Percentiles rank a stretch among this genome's conserved stretches.
Conservation (phyloP, 495 filamentous ascomycete species). For the Hypomontagnella submonticulosa region DNA sequence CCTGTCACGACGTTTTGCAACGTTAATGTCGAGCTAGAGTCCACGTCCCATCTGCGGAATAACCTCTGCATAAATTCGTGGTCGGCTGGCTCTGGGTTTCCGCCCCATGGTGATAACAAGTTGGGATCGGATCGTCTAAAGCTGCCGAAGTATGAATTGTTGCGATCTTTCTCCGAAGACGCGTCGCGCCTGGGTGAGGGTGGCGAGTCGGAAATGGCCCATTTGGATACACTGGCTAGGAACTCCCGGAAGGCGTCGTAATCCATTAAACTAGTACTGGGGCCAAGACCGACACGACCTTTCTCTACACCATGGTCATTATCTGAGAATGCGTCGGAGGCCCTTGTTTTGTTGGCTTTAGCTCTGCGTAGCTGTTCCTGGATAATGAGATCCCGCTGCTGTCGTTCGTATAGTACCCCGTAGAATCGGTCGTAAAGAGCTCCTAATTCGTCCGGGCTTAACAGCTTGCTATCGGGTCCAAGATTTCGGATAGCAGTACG, state of each 20-base stretch:
- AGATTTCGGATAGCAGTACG: slow-evolving; percentile 95
- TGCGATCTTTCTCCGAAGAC: slow-evolving; percentile 61
- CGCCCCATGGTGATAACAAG: slow-evolving; percentile 75
- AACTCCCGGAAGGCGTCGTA: slow-evolving; percentile 96
- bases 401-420: slow-evolving; percentile 85
- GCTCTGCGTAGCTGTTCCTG: slow-evolving; percentile 75
- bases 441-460: slow-evolving; percentile 85
- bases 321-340: slow-evolving; percentile 57
- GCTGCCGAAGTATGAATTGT: slow-evolving; percentile 64
- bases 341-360: slow-evolving; percentile 67
- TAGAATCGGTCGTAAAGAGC: slow-evolving; percentile 95
- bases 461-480: slow-evolving; percentile 90
- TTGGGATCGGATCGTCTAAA: slow-evolving; percentile 49
- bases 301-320: slow-evolving; percentile 66
- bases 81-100: slow-evolving; percentile 83
- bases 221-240: slow-evolving; percentile 84
- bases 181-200: slow-evolving; percentile 67
- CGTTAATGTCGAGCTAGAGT: slow-evolving; percentile 77
- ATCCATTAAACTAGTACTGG: slow-evolving; percentile 90
- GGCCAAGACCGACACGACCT: slow-evolving; percentile 88
- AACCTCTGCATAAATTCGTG: slow-evolving; percentile 95
- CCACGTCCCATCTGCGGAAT: slow-evolving; percentile 87
- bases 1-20: slow-evolving; percentile 93
- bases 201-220: slow-evolving; percentile 84
- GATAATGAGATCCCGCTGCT: slow-evolving; percentile 80